Base-by-base conservation (phyloP, 1,284 basidiomycete species). In the Fomitopsis pinicola region DNA sequence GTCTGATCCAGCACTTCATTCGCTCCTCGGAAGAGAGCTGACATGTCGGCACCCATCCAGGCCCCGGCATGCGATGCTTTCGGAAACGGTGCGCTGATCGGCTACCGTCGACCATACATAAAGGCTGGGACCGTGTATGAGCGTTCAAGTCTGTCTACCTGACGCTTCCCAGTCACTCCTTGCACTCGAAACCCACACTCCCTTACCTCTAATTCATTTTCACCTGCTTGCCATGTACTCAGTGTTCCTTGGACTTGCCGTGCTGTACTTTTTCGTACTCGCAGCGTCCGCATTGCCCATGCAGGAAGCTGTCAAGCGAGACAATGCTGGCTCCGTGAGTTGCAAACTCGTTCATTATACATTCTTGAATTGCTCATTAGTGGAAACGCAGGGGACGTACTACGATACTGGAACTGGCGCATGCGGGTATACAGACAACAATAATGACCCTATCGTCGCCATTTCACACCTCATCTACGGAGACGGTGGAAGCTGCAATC, bases 361-460 rank as follows among this genome's bases (percentile, higher is more conserved):
- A 33, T 17, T 19, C 38, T 10, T 40, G 38, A 8, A 36, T 7
- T n/a, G 14, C 33, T 17, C 33, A 5, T 2, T 38, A 35, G 28
- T 54, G 14, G 10, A 6, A 15, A 10, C 12, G 14, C 17, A 54
- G 52, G 52, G 30, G 15, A 54, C 52, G n/a, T 54, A 54, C 22
- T 54, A 38, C 35, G 52, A 54, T 14, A 69, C 73, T 56, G 76
- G 75, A 52, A 69, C 74, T 36, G 76, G 52, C 4, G 72, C 69
- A 48, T 76, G 76, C 61, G 74, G 75, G 4, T 53, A 70, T 59
- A 69, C 64, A 44, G 75, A 75, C 64, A 63, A 63, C 26, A 66
- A 75, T 59, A 69, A 65, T 64, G 74, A 76, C 65, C 68, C 70
- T 59, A 73, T 77, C 61, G 73, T 76, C 53, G 75, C 74, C n/a